Base-by-base conservation (phyloP, 1,284 basidiomycete species). In the Ceratobasidium sp. region DNA sequence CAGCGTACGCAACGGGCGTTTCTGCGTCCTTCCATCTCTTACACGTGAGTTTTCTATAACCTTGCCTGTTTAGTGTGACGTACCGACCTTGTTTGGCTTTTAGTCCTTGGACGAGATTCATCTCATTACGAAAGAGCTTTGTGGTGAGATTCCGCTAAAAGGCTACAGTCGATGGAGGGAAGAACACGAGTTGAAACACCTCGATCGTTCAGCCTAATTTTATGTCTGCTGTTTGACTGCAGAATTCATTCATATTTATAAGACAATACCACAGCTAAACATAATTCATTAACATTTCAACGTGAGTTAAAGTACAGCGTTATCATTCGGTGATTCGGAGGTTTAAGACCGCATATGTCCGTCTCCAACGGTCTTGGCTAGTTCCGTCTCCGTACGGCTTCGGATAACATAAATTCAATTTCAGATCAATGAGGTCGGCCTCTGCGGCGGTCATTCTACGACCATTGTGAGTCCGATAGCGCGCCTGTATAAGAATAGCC, bases 71-170 rank as follows among this genome's bases (percentile, higher is more conserved):
- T 47, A n/a, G n/a, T 49, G 11, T 53, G 28, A 37, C 51, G 3
- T 60, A 37, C 58, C 61, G 47, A 56, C n/a, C 2, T 31, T 42
- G 7, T 42, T 61, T 39, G 13, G 37, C 26, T 60, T n/a, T 5
- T 60, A 88, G 87, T 82, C 81, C 8, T 77, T 88, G 75, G 86
- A 87, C 76, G 86, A 87, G 75, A 81, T 87, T 31, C 85, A 86
- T 51, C 78, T 73, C 13, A 84, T 87, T 61, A 85, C 85, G 20
- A 84, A 83, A 35, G 80, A 82, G 31, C 81, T 89, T 7, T 88
- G 87, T 78, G 87, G 87, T 2, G 87, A 86, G 80, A 83, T 88
- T 2, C 86, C 86, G 3, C 80, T 89, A 45, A 81, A 82, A 67
- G 87, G 87, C 1, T 88, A 86, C 77, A 82, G 81, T 31, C 79